Base-by-base conservation (phyloP, 306 rosid genomes). In the Prinsepia uniflora region DNA sequence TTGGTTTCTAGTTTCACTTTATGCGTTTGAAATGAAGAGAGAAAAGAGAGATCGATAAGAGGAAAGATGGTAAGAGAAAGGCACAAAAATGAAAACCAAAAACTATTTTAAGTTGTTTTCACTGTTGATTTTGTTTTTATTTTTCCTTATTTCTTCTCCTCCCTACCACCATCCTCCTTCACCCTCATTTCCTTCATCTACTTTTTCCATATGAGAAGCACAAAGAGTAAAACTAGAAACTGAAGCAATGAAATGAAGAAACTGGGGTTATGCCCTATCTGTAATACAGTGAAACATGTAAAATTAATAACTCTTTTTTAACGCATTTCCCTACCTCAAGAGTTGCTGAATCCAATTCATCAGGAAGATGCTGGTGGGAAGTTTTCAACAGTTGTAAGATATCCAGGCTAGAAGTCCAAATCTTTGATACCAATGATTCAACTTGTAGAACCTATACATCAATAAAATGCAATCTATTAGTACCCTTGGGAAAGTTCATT, bases 371-470 rank as follows among this genome's bases (percentile, higher is more conserved):
- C 76, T 76, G 74, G 24, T 78, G 76, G 43, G 87, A 86, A 83
- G 79, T 75, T 80, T 82, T 88, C 78, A 87, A 83, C 79, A 77
- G 84, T 84, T 75, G 85, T 72, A 89, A 83, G 78, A 89, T 63
- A 69, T 83, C 75, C 75, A 86, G 76, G 74, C 77, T 79, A 54
- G 85, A 78, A 65, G 78, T 78, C 78, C 60, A 68, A 63, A 82
- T 84, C 85, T 79, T 82, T 76, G 82, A 84, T 78, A 89, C 74
- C 72, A 89, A 63, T 24, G 88, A 82, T 76, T 86, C 96, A 72
- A 82, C 84, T 82, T 83, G 88, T 83, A 84, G 79, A 76, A 87
- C 95, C 98, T 94, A 82, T 63, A 67, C 30, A 83, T 54, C 78
- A 80, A 10, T 45, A 67, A n/a, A 40, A 34, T 55, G 45, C 48